Conservation (phyloP, 345 rosid species). For the Brassica nigra region DNA sequence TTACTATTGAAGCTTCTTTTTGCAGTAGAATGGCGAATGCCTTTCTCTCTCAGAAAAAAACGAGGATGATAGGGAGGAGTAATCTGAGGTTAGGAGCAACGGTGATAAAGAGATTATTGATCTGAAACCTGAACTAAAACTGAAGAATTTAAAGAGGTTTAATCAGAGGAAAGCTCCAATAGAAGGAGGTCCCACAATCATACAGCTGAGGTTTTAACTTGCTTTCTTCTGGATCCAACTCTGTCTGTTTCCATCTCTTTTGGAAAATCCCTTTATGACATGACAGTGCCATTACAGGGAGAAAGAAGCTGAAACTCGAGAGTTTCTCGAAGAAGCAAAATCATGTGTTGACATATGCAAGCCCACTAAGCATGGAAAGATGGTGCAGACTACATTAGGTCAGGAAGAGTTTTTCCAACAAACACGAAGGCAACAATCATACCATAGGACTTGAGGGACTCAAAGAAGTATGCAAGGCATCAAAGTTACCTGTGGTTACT, state of each 20-base stretch:
- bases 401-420: conserved; percentile 85
- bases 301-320: conserved; percentile 65
- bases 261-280: too few relatives aligned
- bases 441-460: conserved; percentile 88
- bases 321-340: conserved; percentile 71
- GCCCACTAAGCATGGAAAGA: conserved; percentile 83
- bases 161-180: background rate
- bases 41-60: background rate
- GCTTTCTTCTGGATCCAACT: too few relatives aligned
- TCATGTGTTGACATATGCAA: conserved; percentile 69
- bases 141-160: too few relatives aligned
- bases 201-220: too few relatives aligned
- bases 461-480: conserved; percentile 66
- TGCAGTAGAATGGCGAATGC: too few relatives aligned
- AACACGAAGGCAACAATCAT: conserved; percentile 72
- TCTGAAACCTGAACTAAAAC: background rate
- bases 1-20: too few relatives aligned
- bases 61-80: background rate
- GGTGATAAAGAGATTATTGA: background rate
- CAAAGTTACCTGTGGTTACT: conserved; percentile 84
- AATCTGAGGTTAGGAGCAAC: background rate
- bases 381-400: conserved; percentile 91
- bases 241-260: too few relatives aligned
- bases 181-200: too few relatives aligned
- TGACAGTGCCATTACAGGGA: conserved; percentile 50